Conservation (phyloP, 139 green algal genomes). For the Chloropicon primus region DNA sequence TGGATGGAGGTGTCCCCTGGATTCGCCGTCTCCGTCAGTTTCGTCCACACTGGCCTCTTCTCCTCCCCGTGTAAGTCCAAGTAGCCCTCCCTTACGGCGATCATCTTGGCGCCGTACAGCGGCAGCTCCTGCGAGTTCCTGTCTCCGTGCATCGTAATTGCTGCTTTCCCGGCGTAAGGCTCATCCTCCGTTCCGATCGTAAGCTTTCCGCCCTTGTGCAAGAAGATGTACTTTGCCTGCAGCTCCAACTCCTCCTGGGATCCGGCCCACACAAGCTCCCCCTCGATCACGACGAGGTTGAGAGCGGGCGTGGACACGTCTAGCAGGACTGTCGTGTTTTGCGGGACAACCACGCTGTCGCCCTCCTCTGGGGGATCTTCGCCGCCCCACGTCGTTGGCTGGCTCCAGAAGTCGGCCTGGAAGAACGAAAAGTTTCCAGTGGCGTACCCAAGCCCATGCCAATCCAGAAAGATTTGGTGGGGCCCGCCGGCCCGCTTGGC, state of each 20-base stretch:
- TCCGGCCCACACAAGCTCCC: slow-evolving; percentile 36
- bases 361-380: slow-evolving; percentile 20
- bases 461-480: not conserved
- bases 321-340: slow-evolving; percentile 32
- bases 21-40: slow-evolving; percentile 24
- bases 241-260: slow-evolving; percentile 12
- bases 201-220: slow-evolving; percentile 33
- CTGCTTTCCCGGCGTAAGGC: slow-evolving; percentile 24
- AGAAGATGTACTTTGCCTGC: slow-evolving; percentile 39
- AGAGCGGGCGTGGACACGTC: slow-evolving; percentile 40
- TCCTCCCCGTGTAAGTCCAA: slow-evolving; percentile 35
- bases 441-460: not conserved
- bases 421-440: not conserved
- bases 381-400: slow-evolving; percentile 40
- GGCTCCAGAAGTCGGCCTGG: slow-evolving; percentile 35
- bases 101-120: slow-evolving; percentile 44
- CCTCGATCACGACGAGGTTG: slow-evolving; percentile 28
- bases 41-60: slow-evolving; percentile 43
- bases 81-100: slow-evolving; percentile 35
- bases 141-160: slow-evolving; percentile 45
- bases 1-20: slow-evolving; percentile 22
- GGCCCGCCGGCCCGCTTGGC: not conserved
- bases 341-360: slow-evolving; percentile 15
- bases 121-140: slow-evolving; percentile 36
- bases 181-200: slow-evolving; percentile 21